Evolutionary conservation across 805 yeast genomes (phyloP), one percentile per base, ranked within the genome.

Genomic region (Metschnikowia arizonensis): DNA sequence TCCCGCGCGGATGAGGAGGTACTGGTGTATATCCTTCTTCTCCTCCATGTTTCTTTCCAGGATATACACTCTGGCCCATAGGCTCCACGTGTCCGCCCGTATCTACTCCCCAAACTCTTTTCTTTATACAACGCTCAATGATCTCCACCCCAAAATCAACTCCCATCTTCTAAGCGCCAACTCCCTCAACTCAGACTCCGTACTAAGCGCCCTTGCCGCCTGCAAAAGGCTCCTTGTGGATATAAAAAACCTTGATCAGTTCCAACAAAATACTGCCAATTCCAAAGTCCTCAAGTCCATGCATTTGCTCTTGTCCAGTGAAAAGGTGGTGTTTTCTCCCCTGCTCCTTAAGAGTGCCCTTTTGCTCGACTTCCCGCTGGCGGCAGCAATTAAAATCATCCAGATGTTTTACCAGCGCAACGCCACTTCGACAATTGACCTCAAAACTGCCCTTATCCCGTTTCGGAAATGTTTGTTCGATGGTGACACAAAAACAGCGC

Each of bases 391-490:
- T 26, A 46, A 53, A 9, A 49, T 68, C 24, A 59, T 68, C 12
- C 51, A 55, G 41, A 30, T 48, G n/a, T 68, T 52, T 48, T 54
- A 60, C 47, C 39, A 53, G 36, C 54, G 59, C 14, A 57, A 63
- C 24, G 67, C 71, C 1, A 32, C 34, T 1, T 50, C 48, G 3
- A 44, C 44, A 30, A 67, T 80, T 8, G 66, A 65, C 8, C 61
- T 63, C 40, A 59, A 62, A 0, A 57, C 64, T 0, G 80, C 83
- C 3, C 68, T 82, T 66, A 74, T 84, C n/a, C 85, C 89, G 3
- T 77, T 85, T 49, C 61, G 90, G 15, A 61, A 72, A 33, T 69
- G 81, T n/a, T 59, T 84, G 2, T 81, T 72, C 63, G 70, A 77
- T 49, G 84, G 79, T 1, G 79, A 83, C 40, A 69, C 82, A 47